Percentiles rank a stretch among this genome's conserved stretches.
phyloP scores from a whole-genome alignment of 257 asterid species.

The Fraxinus quadrangulata region DNA sequence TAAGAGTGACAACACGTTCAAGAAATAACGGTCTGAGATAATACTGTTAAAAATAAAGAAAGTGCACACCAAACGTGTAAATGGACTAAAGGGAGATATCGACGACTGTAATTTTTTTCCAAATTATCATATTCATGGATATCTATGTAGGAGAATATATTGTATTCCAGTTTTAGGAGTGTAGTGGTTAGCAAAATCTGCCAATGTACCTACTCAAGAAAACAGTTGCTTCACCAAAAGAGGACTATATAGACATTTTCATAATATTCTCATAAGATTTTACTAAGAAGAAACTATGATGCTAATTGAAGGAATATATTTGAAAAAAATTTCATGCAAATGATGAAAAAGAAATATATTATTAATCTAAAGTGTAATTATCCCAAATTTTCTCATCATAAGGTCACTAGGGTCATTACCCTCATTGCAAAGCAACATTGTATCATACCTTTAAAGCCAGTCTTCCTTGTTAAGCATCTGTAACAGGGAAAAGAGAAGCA shows the following conservation, averaged over 20 bases:
- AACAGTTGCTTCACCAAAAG: slow-evolving; percentile 47
- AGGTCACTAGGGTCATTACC: slow-evolving; percentile 36
- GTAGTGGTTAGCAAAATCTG: slow-evolving; percentile 47
- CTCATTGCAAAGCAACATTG: slow-evolving; percentile 27
- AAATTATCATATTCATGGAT: not conserved
- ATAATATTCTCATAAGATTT: not conserved
- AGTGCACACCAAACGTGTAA: not conserved
- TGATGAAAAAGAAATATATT: not conserved
- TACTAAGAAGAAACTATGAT: not conserved
- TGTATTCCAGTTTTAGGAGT: not conserved
- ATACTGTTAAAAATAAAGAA: not conserved
- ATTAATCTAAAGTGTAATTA: not conserved
- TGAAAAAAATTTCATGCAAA: not conserved
- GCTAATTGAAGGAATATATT: not conserved
- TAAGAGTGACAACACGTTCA: not conserved
- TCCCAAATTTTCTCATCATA: slow-evolving; percentile 6
- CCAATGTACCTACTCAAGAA: slow-evolving; percentile 52
- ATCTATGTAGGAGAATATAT: slow-evolving; percentile 4
- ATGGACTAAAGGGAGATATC: not conserved
- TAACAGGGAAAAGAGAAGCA: slow-evolving; percentile 41
- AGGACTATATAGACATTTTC: slow-evolving; percentile 11
- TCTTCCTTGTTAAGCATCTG: slow-evolving; percentile 44
- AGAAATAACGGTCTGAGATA: not conserved
- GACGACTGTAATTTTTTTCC: not conserved
- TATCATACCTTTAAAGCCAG: slow-evolving; percentile 42